Evolutionary conservation across 805 yeast species (phyloP), one percentile per base, ranked within the genome.

Genomic region (Candida peoriensis): DNA sequence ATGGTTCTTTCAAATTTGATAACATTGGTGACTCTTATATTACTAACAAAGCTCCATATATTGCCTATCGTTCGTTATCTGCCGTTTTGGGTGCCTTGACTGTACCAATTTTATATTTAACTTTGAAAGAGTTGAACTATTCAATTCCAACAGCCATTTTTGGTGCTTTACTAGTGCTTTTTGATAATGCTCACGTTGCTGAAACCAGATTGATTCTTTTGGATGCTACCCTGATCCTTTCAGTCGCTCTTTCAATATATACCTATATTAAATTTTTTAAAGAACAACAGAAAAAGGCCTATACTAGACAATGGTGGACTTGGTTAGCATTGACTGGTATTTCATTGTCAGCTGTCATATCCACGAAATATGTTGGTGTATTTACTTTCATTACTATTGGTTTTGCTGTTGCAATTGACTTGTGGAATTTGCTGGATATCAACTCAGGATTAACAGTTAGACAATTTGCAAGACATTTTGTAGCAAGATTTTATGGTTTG

Each of bases 321-420:
- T 93, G 98, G 98, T 70, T 93, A 31, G 55, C 70, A 19, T 60
- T 75, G 29, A 90, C 97, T 6, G 99, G 99, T 25, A 66, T 86
- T 8, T 70, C 90, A 1, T 71, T 93, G 39, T 86, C 97, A 0
- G 79, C 90, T 56, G 97, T 93, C 21, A 90, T 93, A 40, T 83
- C 96, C 29, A 93, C 97, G 38, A 93, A 93, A 57, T 89, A 93
- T 60, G 96, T 93, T 28, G 99, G 99, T 60, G 82, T 83, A 8
- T 82, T 93, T 68, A 88, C 97, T 1, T 93, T 81, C 58, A 70
- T 80, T 32, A 76, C 95, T 34, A 76, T 93, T 46, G 99, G 99
- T 21, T 60, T 76, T 38, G 96, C 95, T 28, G 97, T 93, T 7
- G 51, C 74, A 6, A 71, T 78, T 54, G 97, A 93, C 54, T 67